Base-by-base conservation (phyloP, 2,329 filamentous ascomycete genomes). In the Epichloe brachyelytri region DNA sequence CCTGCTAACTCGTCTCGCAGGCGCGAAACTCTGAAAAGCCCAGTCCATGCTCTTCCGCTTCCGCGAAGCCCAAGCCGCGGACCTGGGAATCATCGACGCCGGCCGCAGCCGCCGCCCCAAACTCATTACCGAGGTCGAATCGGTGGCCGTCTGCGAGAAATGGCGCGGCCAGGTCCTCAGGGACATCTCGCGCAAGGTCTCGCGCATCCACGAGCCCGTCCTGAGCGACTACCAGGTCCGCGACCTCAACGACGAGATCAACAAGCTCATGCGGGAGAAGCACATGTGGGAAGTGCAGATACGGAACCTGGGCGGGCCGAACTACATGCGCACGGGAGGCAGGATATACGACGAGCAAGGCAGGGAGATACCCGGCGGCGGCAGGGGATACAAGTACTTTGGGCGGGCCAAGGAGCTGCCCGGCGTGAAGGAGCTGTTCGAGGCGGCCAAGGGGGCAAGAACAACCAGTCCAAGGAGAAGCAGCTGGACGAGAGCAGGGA, bases 31-130 rank as follows among this genome's bases (percentile, higher is more conserved):
- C 88, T 44, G 91, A 97, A 78, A 97, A 71, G 91, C 93, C 63
- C 93, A 98, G 76, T 96, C 90, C 46, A 98, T 98, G 91, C 91
- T 98, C 69, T 98, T 96, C 75, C 91, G 93, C 77, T 98, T 98
- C 77, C 88, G 93, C 68, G 93, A 95, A 64, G 87, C 91, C 61
- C 93, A 97, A 79, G 91, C 91, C 58, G 88, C 89, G 57, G 90
- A 96, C 71, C 79, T 96, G 46, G 91, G 91, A 64, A 96, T 97
- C 68, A 87, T 98, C 70, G 91, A 97, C 74, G 86, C 86, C 30
- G 86, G 88, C 53, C 87, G 90, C 55, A 85, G 88, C 8, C 87
- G 90, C 11, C 88, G 93, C 2, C 93, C 93, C 49, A 94, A 91
- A 69, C 79, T 85, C 57, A 96, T 97, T 67, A 94, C 88, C 44